Evolutionary conservation across 164 flowering plant species (phyloP), one percentile per base, ranked within the genome.

Genomic region (Euptelea pleiosperma): DNA sequence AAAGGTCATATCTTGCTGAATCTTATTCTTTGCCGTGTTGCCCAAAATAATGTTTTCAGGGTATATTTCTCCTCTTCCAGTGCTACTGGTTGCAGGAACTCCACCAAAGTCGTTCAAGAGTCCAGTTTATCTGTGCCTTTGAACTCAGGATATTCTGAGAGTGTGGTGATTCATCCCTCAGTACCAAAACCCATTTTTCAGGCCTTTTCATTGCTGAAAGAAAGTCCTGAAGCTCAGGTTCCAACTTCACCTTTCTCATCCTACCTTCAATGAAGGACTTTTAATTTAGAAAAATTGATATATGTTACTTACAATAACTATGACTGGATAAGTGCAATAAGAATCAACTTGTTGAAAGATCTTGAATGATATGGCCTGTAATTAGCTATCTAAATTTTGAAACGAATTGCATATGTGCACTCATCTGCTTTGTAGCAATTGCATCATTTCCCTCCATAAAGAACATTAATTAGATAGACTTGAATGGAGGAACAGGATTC

Each of bases 161-260:
- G 44, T 37, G 39, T 37, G 7, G 62, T 48, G 18, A 49, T 52
- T 41, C 11, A 9, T 15, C 54, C 71, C 34, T 26, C 78, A 5
- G 62, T 53, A 10, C 64, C 85, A 21, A 63, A 70, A 14, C 70
- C 67, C 70, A 88, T 79, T 43, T 1, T 86, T 4, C 79, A 78
- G 62, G 94, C 98, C 1, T 86, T 84, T 58, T 60, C 62, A 40
- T 62, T 82, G 63, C 83, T 89, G 19, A 75, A 71, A 47, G 74
- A 77, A 41, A 85, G 69, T 59, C 50, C 87, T 53, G 71, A 63
- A 29, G 86, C 65, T 57, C 85, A 89, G 96, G 96, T 89, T 49
- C 33, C 19, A 31, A n/a, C 33, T 52, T 56, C 1, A 16, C 26
- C 4, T 53, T 37, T 35, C 16, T 4, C 3, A 6, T 36, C 1